These are phyloP conservation scores for Neltuma alba DNA, from an alignment of 306 rosid genomes.

Conservation along the genomic window DNA sequence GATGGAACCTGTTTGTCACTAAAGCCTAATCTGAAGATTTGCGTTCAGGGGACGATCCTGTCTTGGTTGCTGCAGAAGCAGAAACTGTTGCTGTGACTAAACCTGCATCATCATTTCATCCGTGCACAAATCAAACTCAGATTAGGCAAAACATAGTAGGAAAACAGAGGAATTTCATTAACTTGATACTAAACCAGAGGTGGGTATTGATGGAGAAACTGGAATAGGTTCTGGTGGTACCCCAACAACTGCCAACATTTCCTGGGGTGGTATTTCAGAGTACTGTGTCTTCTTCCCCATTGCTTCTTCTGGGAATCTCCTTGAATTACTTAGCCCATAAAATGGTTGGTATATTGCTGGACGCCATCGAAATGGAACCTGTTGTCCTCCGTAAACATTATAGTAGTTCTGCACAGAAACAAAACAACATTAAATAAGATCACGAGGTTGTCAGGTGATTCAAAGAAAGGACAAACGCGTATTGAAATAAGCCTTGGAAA, in stretches of 20 bases:
- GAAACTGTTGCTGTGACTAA: slow-evolving; percentile 34
- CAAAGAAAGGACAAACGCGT: not conserved
- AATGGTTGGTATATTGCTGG: slow-evolving; percentile 43
- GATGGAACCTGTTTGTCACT: slow-evolving; percentile 28
- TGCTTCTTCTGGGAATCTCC: slow-evolving; percentile 28
- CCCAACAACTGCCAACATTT: slow-evolving; percentile 28
- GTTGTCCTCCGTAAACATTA: slow-evolving; percentile 55
- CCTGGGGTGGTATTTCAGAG: slow-evolving; percentile 31
- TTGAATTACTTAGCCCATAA: slow-evolving; percentile 40
- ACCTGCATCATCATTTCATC: slow-evolving; percentile 40
- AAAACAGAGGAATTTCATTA: slow-evolving; percentile 17
- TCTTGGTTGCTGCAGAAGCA: slow-evolving; percentile 38
- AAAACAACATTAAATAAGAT: slow-evolving; percentile 13
- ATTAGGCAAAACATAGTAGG: not conserved
- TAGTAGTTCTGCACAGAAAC: slow-evolving; percentile 47
- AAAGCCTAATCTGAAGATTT: slow-evolving; percentile 43
- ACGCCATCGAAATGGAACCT: slow-evolving; percentile 36
- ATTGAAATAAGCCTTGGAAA: no score
- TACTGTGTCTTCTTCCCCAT: slow-evolving; percentile 42
- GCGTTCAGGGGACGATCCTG: slow-evolving; percentile 44
- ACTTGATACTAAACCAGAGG: slow-evolving; percentile 42
- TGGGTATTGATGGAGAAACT: slow-evolving; percentile 41
- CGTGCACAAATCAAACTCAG: not conserved
- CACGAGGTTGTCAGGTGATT: not conserved
- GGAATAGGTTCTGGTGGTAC: slow-evolving; percentile 46